Evolutionary conservation across 2,329 filamentous ascomycete species (phyloP), one percentile per base, ranked within the genome.

Genomic region (Paracorniculantispora psalliotae): DNA sequence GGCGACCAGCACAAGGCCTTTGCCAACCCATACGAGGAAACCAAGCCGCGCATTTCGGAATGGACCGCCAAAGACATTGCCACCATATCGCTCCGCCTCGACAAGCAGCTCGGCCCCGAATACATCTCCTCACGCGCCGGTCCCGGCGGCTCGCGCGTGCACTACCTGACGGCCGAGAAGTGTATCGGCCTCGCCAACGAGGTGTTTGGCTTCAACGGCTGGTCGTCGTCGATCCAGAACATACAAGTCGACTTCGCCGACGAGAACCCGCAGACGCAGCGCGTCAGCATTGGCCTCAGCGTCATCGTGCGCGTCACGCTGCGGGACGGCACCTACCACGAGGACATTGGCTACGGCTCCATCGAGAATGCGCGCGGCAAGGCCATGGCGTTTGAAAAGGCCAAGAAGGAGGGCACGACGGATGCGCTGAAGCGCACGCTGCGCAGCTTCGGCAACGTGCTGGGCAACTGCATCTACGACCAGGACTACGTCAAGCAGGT

Each of bases 391-490:
- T 99, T 97, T 68, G 94, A 99, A 72, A 99, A 99, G 75, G 92
- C 94, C 1, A 99, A 97, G 78, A 99, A 99, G 72, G 92, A 97
- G 77, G 96, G 91, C 8, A 96, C 92, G 2, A 97, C 96, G 10
- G 94, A 99, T 75, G 94, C 87, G 1, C 71, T 99, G 69, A 99
- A 99, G 75, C 83, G 94, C 64, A 86, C 94, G 1, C 71, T 99
- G 67, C 83, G 93, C 61, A 97, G 87, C 63, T 99, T 99, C 73
- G 94, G 94, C 61, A 97, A 97, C 67, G 89, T 97, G 17, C 79
- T 99, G 57, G 94, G 94, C n/a, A 99, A 97, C 71, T 99, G 94
- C 78, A 87, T 99, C 61, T 97, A 99, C 74, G 94, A 99, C 76
- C 96, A 97, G 73, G 87, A 93, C 62, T 99, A 96, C 70, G 79